Conservation (phyloP, 2,329 filamentous ascomycete species). For the Verticillium albo-atrum region DNA sequence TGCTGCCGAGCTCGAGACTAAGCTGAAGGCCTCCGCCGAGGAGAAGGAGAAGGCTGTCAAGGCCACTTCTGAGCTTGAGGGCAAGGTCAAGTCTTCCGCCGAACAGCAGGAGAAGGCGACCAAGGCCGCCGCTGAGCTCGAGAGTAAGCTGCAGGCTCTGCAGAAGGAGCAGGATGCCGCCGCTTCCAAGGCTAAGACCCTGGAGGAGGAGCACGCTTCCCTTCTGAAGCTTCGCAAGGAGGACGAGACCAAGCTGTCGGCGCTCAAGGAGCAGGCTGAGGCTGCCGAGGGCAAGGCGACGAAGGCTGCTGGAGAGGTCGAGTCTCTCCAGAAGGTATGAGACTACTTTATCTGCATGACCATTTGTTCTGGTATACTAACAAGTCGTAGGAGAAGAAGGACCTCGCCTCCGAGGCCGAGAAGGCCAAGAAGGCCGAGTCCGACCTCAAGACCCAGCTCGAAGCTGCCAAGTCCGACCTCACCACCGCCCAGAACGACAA, state of each 20-base stretch:
- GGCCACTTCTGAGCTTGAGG: constrained; percentile 14
- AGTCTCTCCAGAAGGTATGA: constrained; percentile 25
- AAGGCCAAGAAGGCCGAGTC: constrained; percentile 9
- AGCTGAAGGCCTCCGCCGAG: constrained; percentile 5
- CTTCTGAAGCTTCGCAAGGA: constrained; percentile 26
- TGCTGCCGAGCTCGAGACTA: constrained; percentile 5
- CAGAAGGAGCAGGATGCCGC: constrained; percentile 18
- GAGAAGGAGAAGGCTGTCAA: constrained; percentile 7
- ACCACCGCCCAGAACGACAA: constrained; percentile 6
- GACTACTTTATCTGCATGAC: not conserved
- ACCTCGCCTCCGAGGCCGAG: constrained; percentile 3
- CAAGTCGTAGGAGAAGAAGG: constrained; percentile 3
- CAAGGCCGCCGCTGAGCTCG: constrained; percentile 16
- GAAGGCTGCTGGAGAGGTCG: constrained; percentile 31
- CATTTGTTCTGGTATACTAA: not conserved
- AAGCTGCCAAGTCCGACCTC: constrained; percentile 2
- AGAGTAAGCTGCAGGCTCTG: constrained; percentile 18
- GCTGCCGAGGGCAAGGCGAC: constrained; percentile 30
- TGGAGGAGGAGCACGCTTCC: constrained; percentile 21
- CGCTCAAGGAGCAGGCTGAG: constrained; percentile 24
- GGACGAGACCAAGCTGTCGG: constrained; percentile 20
- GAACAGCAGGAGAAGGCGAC: constrained; percentile 16
- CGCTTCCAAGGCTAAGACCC: constrained; percentile 17
- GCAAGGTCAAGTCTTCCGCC: constrained; percentile 18
- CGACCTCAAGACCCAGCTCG: constrained; percentile 5